Evolutionary conservation across 1,284 basidiomycete genomes (phyloP).

Genomic region (Sanguinoderma infundibulare): DNA sequence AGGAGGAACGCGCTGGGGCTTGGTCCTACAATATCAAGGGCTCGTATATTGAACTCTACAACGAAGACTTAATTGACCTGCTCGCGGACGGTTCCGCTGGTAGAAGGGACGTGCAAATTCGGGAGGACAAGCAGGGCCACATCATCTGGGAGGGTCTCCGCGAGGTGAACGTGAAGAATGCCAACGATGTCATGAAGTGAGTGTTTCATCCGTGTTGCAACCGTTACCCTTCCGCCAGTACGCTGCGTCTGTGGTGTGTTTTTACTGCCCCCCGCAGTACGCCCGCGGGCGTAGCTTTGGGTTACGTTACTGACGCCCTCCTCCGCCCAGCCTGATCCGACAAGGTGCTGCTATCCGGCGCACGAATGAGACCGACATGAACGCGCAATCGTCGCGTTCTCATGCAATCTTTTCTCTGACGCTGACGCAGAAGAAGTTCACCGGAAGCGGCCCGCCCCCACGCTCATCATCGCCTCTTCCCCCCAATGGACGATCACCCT

Average conservation of each 20-base stretch:
- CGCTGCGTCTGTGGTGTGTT: background rate
- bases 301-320: background rate
- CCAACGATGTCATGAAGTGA: conserved; percentile 90
- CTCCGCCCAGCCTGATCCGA: conserved; percentile 55
- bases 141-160: conserved; percentile 97
- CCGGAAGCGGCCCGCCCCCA: conserved; percentile 66
- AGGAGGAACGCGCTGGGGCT: conserved; percentile 72
- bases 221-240: conserved; percentile 12
- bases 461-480: conserved; percentile 79
- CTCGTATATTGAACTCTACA: conserved; percentile 97
- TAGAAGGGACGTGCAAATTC: conserved; percentile 89
- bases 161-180: conserved; percentile 85
- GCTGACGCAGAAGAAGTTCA: conserved; percentile 85
- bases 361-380: conserved; percentile 99
- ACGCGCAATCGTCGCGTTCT: conserved; percentile 95
- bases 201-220: conserved; percentile 36
- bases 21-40: conserved; percentile 82
- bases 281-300: background rate
- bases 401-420: conserved; percentile 99
- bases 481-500: conserved; percentile 73
- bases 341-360: conserved; percentile 90
- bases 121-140: conserved; percentile 95
- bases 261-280: background rate
- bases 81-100: conserved; percentile 73
- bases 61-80: conserved; percentile 94